Percentiles rank a stretch among this genome's conserved stretches.
Conservation (phyloP, 2,329 filamentous ascomycete genomes). For the Penicillium verrucosum region DNA sequence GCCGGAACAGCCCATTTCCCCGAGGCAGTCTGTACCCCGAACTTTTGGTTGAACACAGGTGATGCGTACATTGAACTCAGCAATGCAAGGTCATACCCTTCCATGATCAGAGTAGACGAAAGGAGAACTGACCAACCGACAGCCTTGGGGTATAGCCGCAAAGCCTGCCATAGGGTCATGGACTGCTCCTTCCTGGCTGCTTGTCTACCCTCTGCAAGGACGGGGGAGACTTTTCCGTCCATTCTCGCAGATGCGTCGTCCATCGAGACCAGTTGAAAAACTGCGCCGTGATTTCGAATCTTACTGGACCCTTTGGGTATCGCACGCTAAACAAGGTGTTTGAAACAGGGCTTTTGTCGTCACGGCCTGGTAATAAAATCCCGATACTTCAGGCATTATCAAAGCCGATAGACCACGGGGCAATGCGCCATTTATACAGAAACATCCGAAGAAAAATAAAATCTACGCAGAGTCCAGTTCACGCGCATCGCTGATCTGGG, state of each 20-base stretch:
- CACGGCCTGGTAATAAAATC: neutral
- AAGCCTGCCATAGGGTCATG: constrained; percentile 35
- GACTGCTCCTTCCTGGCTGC: constrained; percentile 34
- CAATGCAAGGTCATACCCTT: constrained; percentile 41
- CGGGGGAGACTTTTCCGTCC: constrained; percentile 1
- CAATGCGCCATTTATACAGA: constrained; percentile 7
- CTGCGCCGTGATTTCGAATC: neutral
- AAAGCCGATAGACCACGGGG: neutral
- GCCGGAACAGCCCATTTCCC: constrained; percentile 28
- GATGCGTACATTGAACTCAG: constrained; percentile 35
- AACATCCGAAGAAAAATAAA: neutral
- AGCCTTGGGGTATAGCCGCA: constrained; percentile 34
- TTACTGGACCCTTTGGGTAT: neutral
- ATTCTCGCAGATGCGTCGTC: neutral
- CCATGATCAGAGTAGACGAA: constrained; percentile 41
- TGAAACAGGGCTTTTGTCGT: neutral
- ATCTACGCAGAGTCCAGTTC: neutral
- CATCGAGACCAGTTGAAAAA: neutral
- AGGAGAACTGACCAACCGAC: constrained; percentile 38
- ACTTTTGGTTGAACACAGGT: constrained; percentile 32
- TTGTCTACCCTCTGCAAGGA: constrained; percentile 22
- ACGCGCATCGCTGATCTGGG: constrained; percentile 8
- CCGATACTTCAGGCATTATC: neutral
- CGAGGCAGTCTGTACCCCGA: constrained; percentile 20
- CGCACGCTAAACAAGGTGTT: neutral